Base-by-base conservation (phyloP, 306 rosid genomes). In the Pueraria montana region DNA sequence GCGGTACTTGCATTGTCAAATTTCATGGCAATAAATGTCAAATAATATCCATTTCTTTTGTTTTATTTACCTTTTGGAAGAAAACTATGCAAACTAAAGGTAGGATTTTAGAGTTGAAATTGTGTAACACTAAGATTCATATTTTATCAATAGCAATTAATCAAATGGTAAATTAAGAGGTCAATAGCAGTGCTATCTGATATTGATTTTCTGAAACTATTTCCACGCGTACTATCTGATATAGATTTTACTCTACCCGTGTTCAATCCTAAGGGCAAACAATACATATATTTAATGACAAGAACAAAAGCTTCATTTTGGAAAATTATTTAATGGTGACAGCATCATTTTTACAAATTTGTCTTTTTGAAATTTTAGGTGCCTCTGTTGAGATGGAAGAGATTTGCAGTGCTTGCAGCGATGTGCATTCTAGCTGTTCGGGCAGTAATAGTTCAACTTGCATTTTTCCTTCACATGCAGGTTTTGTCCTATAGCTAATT, bases 401-500 rank as follows among this genome's bases (percentile, higher is more conserved):
- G 97, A 86, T 96, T 82, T 87, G 96, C 99, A 17, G 84, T 92
- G 82, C 88, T 92, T 38, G 99, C 99, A 0, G 99, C 99, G 2
- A 89, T 94, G 96, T 96, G 99, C 88, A 96, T 96, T 82, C 84
- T 96, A 62, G 97, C 92, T 72, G 98, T 96, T 80, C 96, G 99
- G 24, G 99, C 99, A 10, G 94, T 96, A 84, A 84, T 94, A 80
- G 99, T 96, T 84, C 99, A 96, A 88, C 94, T 96, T 78, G 99
- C 99, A 21, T 96, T 96, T 87, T 96, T 96, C 74, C 95, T 96
- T 82, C 99, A 96, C 86, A 83, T 94, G 68, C 99, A 96, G 99
- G 98, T 96, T 83, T 45, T 83, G 23, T 53, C 55, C 43, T 34
- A 11, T 64, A 52, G 67, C 74, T 73, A 62, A n/a, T 77, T 18